These are phyloP conservation scores for Stentor roeselii DNA, from an alignment of 73 alveolate genomes.

Conservation along the genomic window DNA sequence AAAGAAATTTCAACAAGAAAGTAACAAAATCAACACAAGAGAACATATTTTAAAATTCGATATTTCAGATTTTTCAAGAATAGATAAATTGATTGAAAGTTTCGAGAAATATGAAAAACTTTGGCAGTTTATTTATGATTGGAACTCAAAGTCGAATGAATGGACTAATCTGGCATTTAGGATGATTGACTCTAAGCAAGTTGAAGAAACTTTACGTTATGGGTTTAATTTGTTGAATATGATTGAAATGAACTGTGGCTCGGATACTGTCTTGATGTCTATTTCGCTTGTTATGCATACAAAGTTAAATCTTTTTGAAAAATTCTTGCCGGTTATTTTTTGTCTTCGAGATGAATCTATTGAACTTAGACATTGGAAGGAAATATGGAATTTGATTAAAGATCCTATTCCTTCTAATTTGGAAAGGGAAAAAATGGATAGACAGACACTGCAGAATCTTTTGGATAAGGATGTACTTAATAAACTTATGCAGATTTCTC, in stretches of 20 bases:
- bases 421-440: background rate
- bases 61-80: constrained; percentile 11
- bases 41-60: constrained; percentile 1
- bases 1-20: background rate
- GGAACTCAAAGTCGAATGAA: background rate
- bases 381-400: background rate
- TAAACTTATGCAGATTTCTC: background rate
- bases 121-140: background rate
- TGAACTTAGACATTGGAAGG: background rate
- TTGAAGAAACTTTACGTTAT: background rate
- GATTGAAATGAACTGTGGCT: background rate
- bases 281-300: background rate
- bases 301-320: background rate
- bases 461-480: background rate
- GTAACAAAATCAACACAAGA: background rate
- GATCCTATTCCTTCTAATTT: background rate
- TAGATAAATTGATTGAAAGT: background rate
- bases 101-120: background rate
- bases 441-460: background rate
- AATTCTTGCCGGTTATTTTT: background rate
- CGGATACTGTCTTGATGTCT: background rate
- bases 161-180: background rate
- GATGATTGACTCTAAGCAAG: background rate
- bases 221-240: background rate
- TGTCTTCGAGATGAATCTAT: background rate